Conservation (phyloP, 2,329 filamentous ascomycete species). For the Claviceps pazoutovae region DNA sequence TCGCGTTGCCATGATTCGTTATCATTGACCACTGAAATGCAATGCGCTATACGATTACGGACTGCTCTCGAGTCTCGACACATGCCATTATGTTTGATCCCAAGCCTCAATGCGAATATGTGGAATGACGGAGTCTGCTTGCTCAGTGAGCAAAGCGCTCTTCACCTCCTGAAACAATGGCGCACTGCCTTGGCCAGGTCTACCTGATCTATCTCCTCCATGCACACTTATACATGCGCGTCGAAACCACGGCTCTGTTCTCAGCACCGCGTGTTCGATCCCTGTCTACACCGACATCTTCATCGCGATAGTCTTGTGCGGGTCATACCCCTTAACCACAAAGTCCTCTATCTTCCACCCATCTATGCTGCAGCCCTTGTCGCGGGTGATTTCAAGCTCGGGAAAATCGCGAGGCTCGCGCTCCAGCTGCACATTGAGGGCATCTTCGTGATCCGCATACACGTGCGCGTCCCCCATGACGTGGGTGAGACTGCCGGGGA, state of each 20-base stretch:
- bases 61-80: too few species aligned
- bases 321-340: slow-evolving; percentile 73
- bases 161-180: not conserved
- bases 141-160: not conserved
- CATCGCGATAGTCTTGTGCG: slow-evolving; percentile 88
- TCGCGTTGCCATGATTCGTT: too few species aligned
- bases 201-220: not conserved
- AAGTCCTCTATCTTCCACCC: slow-evolving; percentile 86
- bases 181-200: not conserved
- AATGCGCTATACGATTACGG: too few species aligned
- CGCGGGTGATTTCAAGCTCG: slow-evolving; percentile 54
- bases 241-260: not conserved
- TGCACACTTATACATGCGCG: not conserved
- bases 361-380: slow-evolving; percentile 64
- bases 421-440: slow-evolving; percentile 65
- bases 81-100: too few species aligned
- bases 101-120: too few species aligned
- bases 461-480: slow-evolving; percentile 98
- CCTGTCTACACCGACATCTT: slow-evolving; percentile 76
- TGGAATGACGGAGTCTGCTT: not conserved
- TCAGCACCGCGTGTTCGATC: not conserved
- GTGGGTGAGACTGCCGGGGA: slow-evolving; percentile 79
- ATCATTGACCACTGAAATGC: too few species aligned
- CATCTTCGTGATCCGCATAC: slow-evolving; percentile 84
- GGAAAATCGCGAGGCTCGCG: slow-evolving; percentile 75